Evolutionary conservation across 805 yeast genomes (phyloP), one percentile per base, ranked within the genome.

Genomic region (Candida maris): DNA sequence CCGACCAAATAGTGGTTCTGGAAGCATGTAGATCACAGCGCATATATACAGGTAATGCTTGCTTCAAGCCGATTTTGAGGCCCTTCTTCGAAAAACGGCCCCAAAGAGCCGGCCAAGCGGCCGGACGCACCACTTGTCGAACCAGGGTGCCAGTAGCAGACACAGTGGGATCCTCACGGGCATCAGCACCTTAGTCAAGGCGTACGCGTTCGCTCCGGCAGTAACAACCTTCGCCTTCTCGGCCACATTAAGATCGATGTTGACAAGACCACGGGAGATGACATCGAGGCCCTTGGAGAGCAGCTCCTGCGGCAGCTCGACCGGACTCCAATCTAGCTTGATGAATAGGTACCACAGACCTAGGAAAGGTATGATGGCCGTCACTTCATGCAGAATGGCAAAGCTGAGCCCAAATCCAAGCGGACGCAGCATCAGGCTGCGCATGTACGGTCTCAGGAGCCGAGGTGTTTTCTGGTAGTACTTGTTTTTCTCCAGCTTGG

Each of bases 341-440:
- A 73, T 73, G 43, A 72, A 63, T 4, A 62, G 40, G 39, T 65
- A 73, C 81, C 81, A 75, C 4, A 75, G 44, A 0, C 70, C 67
- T 4, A 74, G 46, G 34, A 75, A 65, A 5, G 81, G 81, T 14
- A 71, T 64, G 3, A 75, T 62, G 1, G 79, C 79, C 0, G 78
- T 64, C 32, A 71, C 51, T 46, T 75, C 80, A 44, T 75, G 81
- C 12, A 75, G 59, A 9, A 74, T 61, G 5, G 68, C 54, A 46
- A 75, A 72, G 10, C 77, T 62, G 3, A 73, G 47, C 5, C 72
- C 70, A 47, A 62, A 62, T 8, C 60, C 64, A 21, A 59, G 30
- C 1, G 68, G 68, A 30, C 63, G 43, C 4, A 49, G 27, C 38
- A 61, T 33, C 32, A 62, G 39, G 5, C 52, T 48, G 29, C 51